These are phyloP conservation scores for Fragaria ananassa DNA, from an alignment of 306 rosid species.

Conservation along the genomic window DNA sequence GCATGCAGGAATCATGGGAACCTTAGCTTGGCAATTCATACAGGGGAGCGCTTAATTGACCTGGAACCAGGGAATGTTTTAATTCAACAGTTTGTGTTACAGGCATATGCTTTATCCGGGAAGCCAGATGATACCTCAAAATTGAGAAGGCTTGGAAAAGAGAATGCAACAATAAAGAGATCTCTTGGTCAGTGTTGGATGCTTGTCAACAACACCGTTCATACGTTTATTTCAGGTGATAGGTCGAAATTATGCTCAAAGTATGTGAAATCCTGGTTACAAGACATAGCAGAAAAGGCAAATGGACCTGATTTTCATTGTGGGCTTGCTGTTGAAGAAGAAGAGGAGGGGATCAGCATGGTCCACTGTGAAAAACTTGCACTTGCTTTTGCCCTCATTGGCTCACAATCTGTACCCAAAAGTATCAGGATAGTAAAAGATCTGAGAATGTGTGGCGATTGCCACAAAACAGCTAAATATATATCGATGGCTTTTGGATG, in stretches of 20 bases:
- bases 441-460: constrained; percentile 72
- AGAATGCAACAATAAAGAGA: constrained; percentile 38
- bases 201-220: constrained; percentile 51
- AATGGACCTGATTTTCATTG: constrained; percentile 37
- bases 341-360: constrained; percentile 52
- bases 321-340: constrained; percentile 68
- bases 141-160: constrained; percentile 51
- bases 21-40: constrained; percentile 53
- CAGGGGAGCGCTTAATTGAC: constrained; percentile 56
- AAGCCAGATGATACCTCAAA: constrained; percentile 47
- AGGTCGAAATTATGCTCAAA: constrained; percentile 39
- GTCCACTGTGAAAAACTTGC: constrained; percentile 83
- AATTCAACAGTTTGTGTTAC: constrained; percentile 45
- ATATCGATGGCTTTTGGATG: constrained; percentile 62
- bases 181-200: constrained; percentile 74
- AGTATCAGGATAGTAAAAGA: constrained; percentile 64
- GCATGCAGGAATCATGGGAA: constrained; percentile 74
- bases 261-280: constrained; percentile 57
- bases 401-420: constrained; percentile 39
- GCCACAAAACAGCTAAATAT: constrained; percentile 78
- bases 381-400: constrained; percentile 65
- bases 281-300: constrained; percentile 38
- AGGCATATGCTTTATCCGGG: constrained; percentile 59
- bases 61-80: constrained; percentile 61
- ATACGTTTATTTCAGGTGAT: constrained; percentile 58